A percentile compares a stretch with the other conserved stretches of the same genome.
Conservation (phyloP, 257 asterid genomes). For the Solanum etuberosum region DNA sequence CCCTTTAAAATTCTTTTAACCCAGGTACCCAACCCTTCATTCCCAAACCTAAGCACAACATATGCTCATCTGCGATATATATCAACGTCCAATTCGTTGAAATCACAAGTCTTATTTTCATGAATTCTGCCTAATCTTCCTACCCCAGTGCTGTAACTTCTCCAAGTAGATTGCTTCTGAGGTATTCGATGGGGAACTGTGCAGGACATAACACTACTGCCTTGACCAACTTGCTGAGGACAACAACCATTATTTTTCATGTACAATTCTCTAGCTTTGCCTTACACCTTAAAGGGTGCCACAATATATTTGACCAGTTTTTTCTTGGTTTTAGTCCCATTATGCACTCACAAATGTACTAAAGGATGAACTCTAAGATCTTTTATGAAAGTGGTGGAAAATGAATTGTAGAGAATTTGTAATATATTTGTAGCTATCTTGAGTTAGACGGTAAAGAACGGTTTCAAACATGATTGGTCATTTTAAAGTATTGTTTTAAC, state of each 20-base stretch:
- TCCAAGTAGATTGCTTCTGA: background rate
- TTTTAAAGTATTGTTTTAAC: background rate
- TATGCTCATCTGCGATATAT: background rate
- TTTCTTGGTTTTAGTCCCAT: constrained; percentile 3
- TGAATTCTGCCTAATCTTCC: background rate
- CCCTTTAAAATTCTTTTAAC: too few relatives aligned
- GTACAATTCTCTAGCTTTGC: background rate
- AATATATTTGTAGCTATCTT: background rate
- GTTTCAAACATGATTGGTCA: background rate
- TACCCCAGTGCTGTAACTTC: background rate
- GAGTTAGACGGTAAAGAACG: background rate
- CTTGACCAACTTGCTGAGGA: constrained; percentile 3
- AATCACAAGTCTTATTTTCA: background rate
- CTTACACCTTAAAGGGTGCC: background rate
- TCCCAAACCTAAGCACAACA: too few relatives aligned
- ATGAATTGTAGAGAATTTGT: background rate
- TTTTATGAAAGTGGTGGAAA: too few relatives aligned
- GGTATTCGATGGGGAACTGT: background rate
- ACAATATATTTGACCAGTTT: background rate
- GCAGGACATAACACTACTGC: background rate
- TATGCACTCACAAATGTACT: background rate
- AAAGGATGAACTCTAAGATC: too few relatives aligned
- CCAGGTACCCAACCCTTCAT: too few relatives aligned
- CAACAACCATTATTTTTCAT: constrained; percentile 3
- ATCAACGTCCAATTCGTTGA: background rate